phyloP scores from a whole-genome alignment of 1,139 yeast genomes.

The Komagataea norvegica region DNA sequence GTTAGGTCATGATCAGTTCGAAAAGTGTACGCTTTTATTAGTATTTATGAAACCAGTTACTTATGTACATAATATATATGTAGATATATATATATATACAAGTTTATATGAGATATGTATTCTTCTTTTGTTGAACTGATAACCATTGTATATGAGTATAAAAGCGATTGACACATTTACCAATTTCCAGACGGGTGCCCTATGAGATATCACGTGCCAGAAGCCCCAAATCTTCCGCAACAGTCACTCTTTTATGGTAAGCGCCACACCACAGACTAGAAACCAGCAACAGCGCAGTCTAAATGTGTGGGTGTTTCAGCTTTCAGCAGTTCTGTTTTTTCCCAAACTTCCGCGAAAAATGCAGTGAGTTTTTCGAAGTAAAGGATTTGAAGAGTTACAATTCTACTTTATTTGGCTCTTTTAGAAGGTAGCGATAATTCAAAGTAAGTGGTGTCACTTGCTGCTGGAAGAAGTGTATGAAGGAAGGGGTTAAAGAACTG shows the following conservation, averaged over 20 bases:
- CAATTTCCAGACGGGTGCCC: too few species aligned
- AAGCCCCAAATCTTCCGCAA: too few species aligned
- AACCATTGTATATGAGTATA: too few species aligned
- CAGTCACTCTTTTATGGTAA: background rate
- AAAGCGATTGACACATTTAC: background rate
- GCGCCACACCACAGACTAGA: background rate
- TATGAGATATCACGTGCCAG: too few species aligned
- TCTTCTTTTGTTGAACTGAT: too few species aligned
- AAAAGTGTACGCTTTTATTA: background rate
- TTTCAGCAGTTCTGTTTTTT: background rate
- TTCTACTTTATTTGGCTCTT: conserved; percentile 1
- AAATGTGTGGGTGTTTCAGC: conserved; percentile 6
- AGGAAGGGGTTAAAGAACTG: too few species aligned
- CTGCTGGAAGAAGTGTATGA: background rate
- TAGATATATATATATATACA: too few species aligned
- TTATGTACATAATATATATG: conserved; percentile 12
- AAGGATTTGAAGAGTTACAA: conserved; percentile 2
- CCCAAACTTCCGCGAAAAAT: conserved; percentile 5
- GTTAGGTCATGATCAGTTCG: background rate
- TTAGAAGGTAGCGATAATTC: conserved; percentile 6
- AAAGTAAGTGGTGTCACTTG: conserved; percentile 1
- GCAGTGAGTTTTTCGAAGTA: too few species aligned
- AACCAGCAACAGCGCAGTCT: too few species aligned
- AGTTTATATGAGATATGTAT: too few species aligned
- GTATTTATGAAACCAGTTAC: conserved; percentile 10